Percentiles rank a stretch among this genome's conserved stretches.
Conservation (phyloP, 345 rosid species). For the Gossypium turneri region DNA sequence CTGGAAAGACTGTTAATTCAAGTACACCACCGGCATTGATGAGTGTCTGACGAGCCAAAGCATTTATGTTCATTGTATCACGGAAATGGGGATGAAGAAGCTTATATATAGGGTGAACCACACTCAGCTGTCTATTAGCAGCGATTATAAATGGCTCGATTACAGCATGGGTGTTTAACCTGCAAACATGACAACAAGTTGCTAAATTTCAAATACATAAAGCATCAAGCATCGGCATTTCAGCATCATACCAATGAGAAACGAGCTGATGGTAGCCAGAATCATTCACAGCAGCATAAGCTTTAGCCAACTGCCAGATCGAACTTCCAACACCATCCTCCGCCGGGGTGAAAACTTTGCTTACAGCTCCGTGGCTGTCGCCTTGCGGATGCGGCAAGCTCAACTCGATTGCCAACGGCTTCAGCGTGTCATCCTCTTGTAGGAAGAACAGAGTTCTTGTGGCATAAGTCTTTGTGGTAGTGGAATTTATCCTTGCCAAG, state of each 20-base stretch:
- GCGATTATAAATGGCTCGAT: conserved; percentile 90
- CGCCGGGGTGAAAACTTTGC: conserved; percentile 71
- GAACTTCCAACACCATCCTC: conserved; percentile 52
- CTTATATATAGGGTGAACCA: conserved; percentile 79
- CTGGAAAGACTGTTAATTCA: conserved; percentile 76
- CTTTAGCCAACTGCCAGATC: conserved; percentile 90
- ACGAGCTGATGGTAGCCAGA: conserved; percentile 91
- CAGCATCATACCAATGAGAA: conserved; percentile 65
- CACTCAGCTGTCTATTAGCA: conserved; percentile 73
- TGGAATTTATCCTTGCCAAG: conserved; percentile 60
- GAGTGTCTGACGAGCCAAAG: conserved; percentile 74
- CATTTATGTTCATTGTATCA: conserved; percentile 89
- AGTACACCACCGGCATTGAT: conserved; percentile 75
- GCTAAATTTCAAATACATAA: too few species aligned
- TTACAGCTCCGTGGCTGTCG: conserved; percentile 54
- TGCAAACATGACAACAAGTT: conserved; percentile 18
- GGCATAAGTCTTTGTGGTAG: conserved; percentile 76
- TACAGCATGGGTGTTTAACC: conserved; percentile 81
- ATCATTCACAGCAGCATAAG: conserved; percentile 81
- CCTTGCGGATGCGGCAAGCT: conserved; percentile 90
- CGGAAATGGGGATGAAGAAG: conserved; percentile 41
- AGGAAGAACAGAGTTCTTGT: conserved; percentile 65
- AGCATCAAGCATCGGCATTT: neutral
- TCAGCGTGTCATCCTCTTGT: conserved; percentile 67
- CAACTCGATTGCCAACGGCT: conserved; percentile 78